Evolutionary conservation across 2,329 filamentous ascomycete species (phyloP).

Genomic region (Kalaharituber pfeilii): DNA sequence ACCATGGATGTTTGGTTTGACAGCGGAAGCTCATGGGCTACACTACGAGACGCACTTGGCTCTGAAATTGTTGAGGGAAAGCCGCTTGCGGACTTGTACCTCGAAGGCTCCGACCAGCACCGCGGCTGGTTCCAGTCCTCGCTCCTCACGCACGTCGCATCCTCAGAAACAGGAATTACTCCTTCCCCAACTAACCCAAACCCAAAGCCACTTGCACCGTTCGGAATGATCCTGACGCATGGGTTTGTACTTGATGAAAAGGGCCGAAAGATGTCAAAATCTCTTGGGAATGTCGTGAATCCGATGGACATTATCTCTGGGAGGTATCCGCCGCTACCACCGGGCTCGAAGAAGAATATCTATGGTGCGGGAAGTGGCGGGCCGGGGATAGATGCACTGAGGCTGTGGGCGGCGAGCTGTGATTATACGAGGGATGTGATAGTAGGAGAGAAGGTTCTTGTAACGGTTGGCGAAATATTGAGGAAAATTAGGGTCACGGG

Average conservation of each 20-base stretch:
- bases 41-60: slow-evolving; percentile 25
- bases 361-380: slow-evolving; percentile 39
- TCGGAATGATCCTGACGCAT: slow-evolving; percentile 80
- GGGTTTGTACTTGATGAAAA: slow-evolving; percentile 80
- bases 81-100: slow-evolving; percentile 61
- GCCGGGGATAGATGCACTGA: slow-evolving; percentile 69
- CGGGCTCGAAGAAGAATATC: slow-evolving; percentile 13
- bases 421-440: slow-evolving; percentile 82
- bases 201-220: slow-evolving; percentile 43
- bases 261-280: slow-evolving; percentile 99
- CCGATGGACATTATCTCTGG: slow-evolving; percentile 76
- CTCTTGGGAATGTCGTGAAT: slow-evolving; percentile 69
- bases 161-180: slow-evolving; percentile 31
- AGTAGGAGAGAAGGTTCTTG: slow-evolving; percentile 60
- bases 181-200: slow-evolving; percentile 26
- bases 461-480: slow-evolving; percentile 56
- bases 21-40: slow-evolving; percentile 82
- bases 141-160: slow-evolving; percentile 66
- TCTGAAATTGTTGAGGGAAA: slow-evolving; percentile 28
- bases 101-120: slow-evolving; percentile 92
- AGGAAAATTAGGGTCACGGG: slow-evolving; percentile 79
- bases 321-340: slow-evolving; percentile 35
- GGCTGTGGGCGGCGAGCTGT: slow-evolving; percentile 78
- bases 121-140: slow-evolving; percentile 98
- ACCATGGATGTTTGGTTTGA: slow-evolving; percentile 99